Conservation (phyloP, 148 eudicot genomes). For the Talinum fruticosum region DNA sequence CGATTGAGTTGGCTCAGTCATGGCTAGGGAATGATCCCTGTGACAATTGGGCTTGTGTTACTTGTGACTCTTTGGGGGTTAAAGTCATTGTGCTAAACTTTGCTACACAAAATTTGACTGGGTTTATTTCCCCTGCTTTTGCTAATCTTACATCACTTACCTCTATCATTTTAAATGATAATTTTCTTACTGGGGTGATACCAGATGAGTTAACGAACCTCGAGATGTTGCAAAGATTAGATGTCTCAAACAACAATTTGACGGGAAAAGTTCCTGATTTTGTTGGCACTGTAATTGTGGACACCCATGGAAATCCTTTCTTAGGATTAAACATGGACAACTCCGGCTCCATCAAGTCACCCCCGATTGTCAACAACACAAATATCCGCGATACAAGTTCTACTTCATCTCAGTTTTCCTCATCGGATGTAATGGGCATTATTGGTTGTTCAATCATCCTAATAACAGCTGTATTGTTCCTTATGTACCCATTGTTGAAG, state of each 20-base stretch:
- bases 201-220: slow-evolving; percentile 25
- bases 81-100: slow-evolving; percentile 33
- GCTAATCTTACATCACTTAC: slow-evolving; percentile 38
- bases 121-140: slow-evolving; percentile 39
- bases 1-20: slow-evolving; percentile 26
- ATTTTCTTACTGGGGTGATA: slow-evolving; percentile 31
- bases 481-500: slow-evolving; percentile 20
- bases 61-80: slow-evolving; percentile 28
- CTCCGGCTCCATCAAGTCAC: slow-evolving; percentile 6
- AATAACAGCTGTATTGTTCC: slow-evolving; percentile 15
- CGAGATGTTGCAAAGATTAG: slow-evolving; percentile 24
- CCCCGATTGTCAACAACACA: slow-evolving; percentile 20
- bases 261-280: slow-evolving; percentile 38
- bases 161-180: slow-evolving; percentile 31
- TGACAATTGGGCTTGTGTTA: slow-evolving; percentile 35
- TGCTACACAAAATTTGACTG: slow-evolving; percentile 31
- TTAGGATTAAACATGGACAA: slow-evolving; percentile 37
- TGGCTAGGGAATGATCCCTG: slow-evolving; percentile 46
- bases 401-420: not conserved
- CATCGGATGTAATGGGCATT: slow-evolving; percentile 5
- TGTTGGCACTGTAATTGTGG: slow-evolving; percentile 14
- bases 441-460: slow-evolving; percentile 20
- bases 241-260: slow-evolving; percentile 39
- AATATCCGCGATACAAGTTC: not conserved
- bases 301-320: slow-evolving; percentile 29